A percentile compares a stretch with the other conserved stretches of the same genome.
Conservation (phyloP, 2,329 filamentous ascomycete species). For the Tolypocladium tropicale region DNA sequence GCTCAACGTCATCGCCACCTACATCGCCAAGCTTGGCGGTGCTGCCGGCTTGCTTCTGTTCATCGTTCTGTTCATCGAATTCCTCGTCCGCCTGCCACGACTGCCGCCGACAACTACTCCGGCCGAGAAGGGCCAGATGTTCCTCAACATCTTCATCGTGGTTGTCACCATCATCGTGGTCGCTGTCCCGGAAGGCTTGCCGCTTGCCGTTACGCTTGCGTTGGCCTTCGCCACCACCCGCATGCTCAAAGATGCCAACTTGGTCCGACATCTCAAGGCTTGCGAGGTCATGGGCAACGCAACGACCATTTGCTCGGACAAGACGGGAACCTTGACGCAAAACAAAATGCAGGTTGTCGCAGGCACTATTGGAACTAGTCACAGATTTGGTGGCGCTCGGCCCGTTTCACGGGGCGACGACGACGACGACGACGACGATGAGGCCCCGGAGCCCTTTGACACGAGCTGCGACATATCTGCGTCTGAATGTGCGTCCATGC, state of each 20-base stretch:
- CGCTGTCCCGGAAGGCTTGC: conserved; percentile 67
- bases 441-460: conserved; percentile 10
- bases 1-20: conserved; percentile 63
- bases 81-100: conserved; percentile 57
- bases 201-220: conserved; percentile 67
- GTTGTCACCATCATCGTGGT: conserved; percentile 74
- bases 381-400: conserved; percentile 39
- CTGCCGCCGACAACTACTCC: conserved; percentile 38
- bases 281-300: conserved; percentile 78
- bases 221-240: conserved; percentile 67
- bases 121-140: conserved; percentile 67
- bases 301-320: conserved; percentile 59
- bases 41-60: conserved; percentile 71
- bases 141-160: conserved; percentile 67
- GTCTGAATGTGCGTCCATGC: conserved; percentile 35
- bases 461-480: conserved; percentile 27
- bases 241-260: conserved; percentile 69
- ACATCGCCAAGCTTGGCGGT: conserved; percentile 69
- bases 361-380: conserved; percentile 44
- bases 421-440: conserved; percentile 10
- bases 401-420: conserved; percentile 13
- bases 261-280: conserved; percentile 66
- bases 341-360: conserved; percentile 61
- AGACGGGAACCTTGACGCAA: conserved; percentile 57
- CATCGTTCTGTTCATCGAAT: conserved; percentile 76